Percentiles rank a stretch among this genome's conserved stretches.
phyloP scores from a whole-genome alignment of 2,329 filamentous ascomycete species.

The Colletotrichum limetticola region DNA sequence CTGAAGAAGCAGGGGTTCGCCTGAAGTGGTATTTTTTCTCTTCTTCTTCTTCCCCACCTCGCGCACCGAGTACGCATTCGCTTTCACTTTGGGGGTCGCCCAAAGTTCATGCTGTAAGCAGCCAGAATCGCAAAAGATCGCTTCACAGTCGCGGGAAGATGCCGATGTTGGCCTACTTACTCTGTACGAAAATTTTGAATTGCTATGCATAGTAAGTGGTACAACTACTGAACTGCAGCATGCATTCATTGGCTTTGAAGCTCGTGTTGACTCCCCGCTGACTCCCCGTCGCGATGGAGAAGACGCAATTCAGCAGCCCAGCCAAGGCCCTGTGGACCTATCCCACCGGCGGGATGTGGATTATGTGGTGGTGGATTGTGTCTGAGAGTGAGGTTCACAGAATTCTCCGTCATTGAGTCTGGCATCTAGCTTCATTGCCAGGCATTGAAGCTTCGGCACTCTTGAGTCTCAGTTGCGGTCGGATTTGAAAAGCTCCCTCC shows the following conservation, averaged over 20 bases:
- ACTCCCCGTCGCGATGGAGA: background rate
- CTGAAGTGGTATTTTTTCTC: background rate
- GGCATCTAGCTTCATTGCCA: too few relatives aligned
- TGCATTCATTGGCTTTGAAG: too few relatives aligned
- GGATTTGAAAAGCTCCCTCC: too few relatives aligned
- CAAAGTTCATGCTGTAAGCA: background rate
- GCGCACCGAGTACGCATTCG: background rate
- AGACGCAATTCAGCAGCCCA: background rate
- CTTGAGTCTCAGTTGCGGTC: too few relatives aligned
- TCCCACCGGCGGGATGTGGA: background rate
- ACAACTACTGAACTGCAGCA: too few relatives aligned
- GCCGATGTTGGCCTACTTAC: too few relatives aligned
- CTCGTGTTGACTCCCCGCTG: too few relatives aligned
- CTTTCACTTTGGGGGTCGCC: background rate
- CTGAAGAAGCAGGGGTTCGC: constrained; percentile 6
- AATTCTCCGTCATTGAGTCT: too few relatives aligned
- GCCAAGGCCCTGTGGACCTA: background rate
- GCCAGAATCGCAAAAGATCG: background rate
- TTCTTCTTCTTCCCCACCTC: background rate
- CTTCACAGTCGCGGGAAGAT: too few relatives aligned
- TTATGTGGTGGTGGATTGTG: background rate
- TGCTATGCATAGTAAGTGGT: too few relatives aligned
- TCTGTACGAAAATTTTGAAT: too few relatives aligned
- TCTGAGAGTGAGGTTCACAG: background rate
- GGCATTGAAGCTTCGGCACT: too few relatives aligned